Evolutionary conservation across 2,329 filamentous ascomycete genomes (phyloP).

Genomic region (Alternaria novae-zelandiae): DNA sequence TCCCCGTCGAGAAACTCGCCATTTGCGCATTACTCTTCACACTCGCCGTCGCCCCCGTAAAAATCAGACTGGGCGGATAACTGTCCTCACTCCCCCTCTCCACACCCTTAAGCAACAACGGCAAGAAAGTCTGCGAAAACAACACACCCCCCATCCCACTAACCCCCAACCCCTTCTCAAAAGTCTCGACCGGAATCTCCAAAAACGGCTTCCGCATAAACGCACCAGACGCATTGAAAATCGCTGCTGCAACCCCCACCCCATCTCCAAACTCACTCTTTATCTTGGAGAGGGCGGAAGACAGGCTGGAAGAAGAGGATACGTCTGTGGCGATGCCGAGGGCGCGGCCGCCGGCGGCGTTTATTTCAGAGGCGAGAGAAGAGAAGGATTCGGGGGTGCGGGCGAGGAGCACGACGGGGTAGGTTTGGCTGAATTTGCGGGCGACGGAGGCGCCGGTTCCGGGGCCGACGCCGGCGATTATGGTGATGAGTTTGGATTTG

Average conservation of each 20-base stretch:
- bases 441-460: constrained; percentile 71
- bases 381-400: constrained; percentile 70
- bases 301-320: constrained; percentile 50
- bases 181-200: constrained; percentile 65
- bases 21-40: constrained; percentile 74
- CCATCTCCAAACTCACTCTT: constrained; percentile 63
- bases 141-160: constrained; percentile 69
- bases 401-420: constrained; percentile 77
- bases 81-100: constrained; percentile 57
- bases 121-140: constrained; percentile 75
- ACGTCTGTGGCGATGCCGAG: constrained; percentile 74
- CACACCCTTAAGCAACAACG: constrained; percentile 70
- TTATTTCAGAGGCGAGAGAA: constrained; percentile 73
- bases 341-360: constrained; percentile 69
- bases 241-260: constrained; percentile 60
- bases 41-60: constrained; percentile 86
- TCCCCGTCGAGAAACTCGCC: constrained; percentile 75
- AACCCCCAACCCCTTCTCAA: constrained; percentile 58
- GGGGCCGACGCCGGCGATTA: constrained; percentile 75
- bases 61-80: constrained; percentile 82
- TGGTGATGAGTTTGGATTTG: constrained; percentile 64
- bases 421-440: constrained; percentile 66
- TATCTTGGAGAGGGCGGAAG: constrained; percentile 60
- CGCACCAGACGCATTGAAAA: constrained; percentile 72
- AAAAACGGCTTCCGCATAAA: constrained; percentile 67